Percentiles rank a stretch among this genome's conserved stretches.
Conservation (phyloP, 768 basidiomycete genomes). For the Jaapia argillacea region DNA sequence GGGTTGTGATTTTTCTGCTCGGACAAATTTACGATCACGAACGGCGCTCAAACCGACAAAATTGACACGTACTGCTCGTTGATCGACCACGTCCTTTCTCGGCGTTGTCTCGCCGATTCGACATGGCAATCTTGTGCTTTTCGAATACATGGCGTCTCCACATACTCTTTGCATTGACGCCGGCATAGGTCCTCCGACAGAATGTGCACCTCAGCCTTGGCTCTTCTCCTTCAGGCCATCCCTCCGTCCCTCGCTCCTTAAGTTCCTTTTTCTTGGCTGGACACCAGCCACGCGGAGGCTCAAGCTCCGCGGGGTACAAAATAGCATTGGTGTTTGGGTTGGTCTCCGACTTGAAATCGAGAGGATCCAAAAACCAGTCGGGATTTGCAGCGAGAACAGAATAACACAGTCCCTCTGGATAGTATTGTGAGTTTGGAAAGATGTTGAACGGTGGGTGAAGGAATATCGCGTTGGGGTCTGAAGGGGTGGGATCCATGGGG, state of each 20-base stretch:
- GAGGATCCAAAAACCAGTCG: conserved; percentile 70
- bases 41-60: too few relatives aligned
- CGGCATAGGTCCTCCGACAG: conserved; percentile 74
- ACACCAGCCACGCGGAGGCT: conserved; percentile 82
- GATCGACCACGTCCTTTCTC: conserved; percentile 56
- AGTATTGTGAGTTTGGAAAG: conserved; percentile 51
- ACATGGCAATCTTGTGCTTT: conserved; percentile 87
- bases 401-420: conserved; percentile 64
- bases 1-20: conserved; percentile 1
- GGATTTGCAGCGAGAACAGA: conserved; percentile 62
- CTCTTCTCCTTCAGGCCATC: conserved; percentile 76
- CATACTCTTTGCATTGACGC: conserved; percentile 87
- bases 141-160: conserved; percentile 85
- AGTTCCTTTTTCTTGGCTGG: conserved; percentile 77
- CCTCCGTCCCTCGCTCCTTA: conserved; percentile 56
- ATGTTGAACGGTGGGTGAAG: conserved; percentile 64
- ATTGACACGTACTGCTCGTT: conserved; percentile 52
- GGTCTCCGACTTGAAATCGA: conserved; percentile 46
- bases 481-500: conserved; percentile 45
- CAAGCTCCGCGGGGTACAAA: conserved; percentile 65
- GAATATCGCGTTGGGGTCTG: conserved; percentile 59
- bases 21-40: too few relatives aligned
- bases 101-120: conserved; percentile 66
- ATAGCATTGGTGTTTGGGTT: conserved; percentile 42
- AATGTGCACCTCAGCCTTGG: conserved; percentile 77